phyloP scores from a whole-genome alignment of 2,329 filamentous ascomycete genomes.

The Pseudogymnoascus sp. region DNA sequence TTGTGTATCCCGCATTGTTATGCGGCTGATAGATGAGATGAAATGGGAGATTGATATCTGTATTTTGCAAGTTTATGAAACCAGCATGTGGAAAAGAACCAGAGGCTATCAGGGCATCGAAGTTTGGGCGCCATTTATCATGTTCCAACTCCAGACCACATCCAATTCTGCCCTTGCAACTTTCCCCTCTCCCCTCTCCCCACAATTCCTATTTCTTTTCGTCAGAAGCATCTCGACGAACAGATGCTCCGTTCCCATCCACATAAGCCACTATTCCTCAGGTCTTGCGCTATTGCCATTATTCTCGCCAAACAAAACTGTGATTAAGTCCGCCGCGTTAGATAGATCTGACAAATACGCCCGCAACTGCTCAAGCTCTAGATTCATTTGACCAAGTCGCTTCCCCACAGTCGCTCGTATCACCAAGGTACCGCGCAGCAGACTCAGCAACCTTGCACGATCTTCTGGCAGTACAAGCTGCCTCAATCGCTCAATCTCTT shows the following conservation, averaged over 20 bases:
- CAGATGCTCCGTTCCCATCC: background rate
- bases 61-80: background rate
- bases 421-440: background rate
- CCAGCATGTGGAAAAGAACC: background rate
- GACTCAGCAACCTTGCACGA: background rate
- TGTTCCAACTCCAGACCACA: background rate
- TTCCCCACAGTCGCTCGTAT: background rate
- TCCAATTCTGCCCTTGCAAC: background rate
- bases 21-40: background rate
- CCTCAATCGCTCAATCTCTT: background rate
- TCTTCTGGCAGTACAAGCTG: background rate
- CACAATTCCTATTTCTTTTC: background rate
- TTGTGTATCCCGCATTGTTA: background rate
- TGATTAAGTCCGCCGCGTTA: background rate
- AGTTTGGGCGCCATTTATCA: no score
- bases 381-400: background rate
- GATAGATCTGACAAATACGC: background rate
- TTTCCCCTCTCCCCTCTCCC: no score
- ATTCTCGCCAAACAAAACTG: background rate
- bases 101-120: background rate
- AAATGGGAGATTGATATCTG: background rate
- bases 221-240: background rate
- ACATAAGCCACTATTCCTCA: background rate
- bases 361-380: background rate
- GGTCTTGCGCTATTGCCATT: background rate